phyloP scores from a whole-genome alignment of 768 basidiomycete genomes.

The Mycena capillaripes region DNA sequence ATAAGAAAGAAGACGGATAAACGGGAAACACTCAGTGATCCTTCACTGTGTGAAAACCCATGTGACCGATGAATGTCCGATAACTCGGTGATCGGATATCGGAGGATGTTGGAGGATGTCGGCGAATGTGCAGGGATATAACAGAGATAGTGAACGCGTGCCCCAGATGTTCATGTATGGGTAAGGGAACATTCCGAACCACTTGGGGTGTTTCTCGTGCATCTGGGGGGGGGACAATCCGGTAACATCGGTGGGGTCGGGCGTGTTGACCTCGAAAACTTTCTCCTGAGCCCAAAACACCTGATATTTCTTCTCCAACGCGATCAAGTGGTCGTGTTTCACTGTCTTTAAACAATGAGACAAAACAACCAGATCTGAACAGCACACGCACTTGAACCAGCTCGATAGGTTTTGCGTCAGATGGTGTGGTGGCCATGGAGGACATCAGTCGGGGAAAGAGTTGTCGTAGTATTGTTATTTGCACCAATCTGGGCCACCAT shows the following conservation, averaged over 20 bases:
- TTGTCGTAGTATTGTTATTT: slow-evolving; percentile 25
- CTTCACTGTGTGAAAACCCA: too few species aligned
- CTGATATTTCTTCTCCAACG: slow-evolving; percentile 90
- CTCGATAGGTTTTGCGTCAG: slow-evolving; percentile 70
- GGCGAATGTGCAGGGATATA: too few species aligned
- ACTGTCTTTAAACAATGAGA: slow-evolving; percentile 69
- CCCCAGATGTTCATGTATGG: slow-evolving; percentile 99
- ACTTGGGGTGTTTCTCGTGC: slow-evolving; percentile 88
- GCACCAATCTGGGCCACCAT: slow-evolving; percentile 14
- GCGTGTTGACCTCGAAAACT: slow-evolving; percentile 90
- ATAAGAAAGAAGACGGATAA: too few species aligned
- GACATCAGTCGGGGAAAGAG: slow-evolving; percentile 16
- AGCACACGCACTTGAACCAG: slow-evolving; percentile 64
- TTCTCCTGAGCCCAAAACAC: slow-evolving; percentile 81
- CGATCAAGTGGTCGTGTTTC: slow-evolving; percentile 90
- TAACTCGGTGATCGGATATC: too few species aligned
- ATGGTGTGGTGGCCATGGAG: slow-evolving; percentile 25
- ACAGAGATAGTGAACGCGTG: slow-evolving; percentile 99
- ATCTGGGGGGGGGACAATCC: slow-evolving; percentile 77
- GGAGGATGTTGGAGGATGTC: too few species aligned
- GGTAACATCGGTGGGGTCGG: slow-evolving; percentile 72
- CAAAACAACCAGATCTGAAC: neutral
- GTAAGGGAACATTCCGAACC: slow-evolving; percentile 97
- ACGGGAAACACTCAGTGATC: too few species aligned
- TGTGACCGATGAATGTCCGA: too few species aligned